Conservation (phyloP, 805 yeast species). For the Maudiozyma pseudohumilis region DNA sequence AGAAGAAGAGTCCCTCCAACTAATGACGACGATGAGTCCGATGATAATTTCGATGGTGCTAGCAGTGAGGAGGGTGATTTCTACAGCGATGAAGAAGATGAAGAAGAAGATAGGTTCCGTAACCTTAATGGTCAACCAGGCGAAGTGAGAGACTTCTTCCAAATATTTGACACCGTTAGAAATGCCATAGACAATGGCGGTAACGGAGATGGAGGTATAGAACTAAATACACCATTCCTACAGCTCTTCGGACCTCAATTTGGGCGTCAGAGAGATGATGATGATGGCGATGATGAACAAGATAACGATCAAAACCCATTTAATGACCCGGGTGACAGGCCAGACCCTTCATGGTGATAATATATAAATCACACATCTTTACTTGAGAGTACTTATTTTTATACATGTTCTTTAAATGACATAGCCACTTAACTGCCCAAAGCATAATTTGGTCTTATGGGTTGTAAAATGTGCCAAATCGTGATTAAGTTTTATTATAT, state of each 20-base stretch:
- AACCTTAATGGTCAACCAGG: slow-evolving; percentile 12
- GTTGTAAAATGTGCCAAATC: too few species aligned
- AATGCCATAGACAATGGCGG: slow-evolving; percentile 13
- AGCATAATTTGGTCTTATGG: too few species aligned
- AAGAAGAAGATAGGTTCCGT: slow-evolving; percentile 4
- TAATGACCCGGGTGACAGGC: too few species aligned
- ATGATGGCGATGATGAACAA: slow-evolving; percentile 8
- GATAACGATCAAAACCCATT: slow-evolving; percentile 3
- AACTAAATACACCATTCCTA: slow-evolving; percentile 14
- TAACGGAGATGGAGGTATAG: slow-evolving; percentile 12
- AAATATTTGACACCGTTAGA: slow-evolving; percentile 20
- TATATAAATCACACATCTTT: too few species aligned
- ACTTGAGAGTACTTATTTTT: too few species aligned
- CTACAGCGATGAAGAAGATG: slow-evolving; percentile 9
- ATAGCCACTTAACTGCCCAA: too few species aligned
- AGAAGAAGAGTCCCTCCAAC: slow-evolving; percentile 13
- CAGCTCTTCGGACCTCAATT: slow-evolving; percentile 19
- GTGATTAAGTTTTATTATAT: too few species aligned
- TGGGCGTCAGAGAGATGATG: slow-evolving; percentile 7
- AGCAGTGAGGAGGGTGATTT: slow-evolving; percentile 13
- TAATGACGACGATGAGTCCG: slow-evolving; percentile 11
- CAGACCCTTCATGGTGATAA: too few species aligned
- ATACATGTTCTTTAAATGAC: too few species aligned
- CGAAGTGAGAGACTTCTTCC: slow-evolving; percentile 21
- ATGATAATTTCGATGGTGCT: slow-evolving; percentile 19